Evolutionary conservation across 768 basidiomycete genomes (phyloP).

Genomic region (Ramaria sp.): DNA sequence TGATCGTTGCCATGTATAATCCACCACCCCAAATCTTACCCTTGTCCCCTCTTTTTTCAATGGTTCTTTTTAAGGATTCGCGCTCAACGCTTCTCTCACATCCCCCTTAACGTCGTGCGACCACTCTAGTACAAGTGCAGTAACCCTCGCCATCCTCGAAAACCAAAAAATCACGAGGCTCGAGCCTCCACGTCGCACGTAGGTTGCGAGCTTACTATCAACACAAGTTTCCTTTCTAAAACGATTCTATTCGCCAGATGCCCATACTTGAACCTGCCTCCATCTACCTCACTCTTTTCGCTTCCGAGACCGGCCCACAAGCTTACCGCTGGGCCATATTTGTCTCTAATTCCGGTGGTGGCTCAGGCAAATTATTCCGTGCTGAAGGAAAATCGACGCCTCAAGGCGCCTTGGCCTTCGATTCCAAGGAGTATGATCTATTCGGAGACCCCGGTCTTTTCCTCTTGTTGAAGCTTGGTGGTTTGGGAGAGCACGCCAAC

Average conservation of each 20-base stretch:
- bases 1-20: slow-evolving; percentile 3
- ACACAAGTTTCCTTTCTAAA: not conserved
- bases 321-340: slow-evolving; percentile 4
- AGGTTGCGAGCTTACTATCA: not conserved
- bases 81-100: not conserved
- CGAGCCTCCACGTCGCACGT: not conserved
- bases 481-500: not conserved
- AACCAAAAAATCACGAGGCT: not conserved
- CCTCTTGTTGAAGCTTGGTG: slow-evolving; percentile 1
- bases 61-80: not conserved
- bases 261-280: slow-evolving; percentile 2
- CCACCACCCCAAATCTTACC: not conserved
- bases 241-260: not conserved
- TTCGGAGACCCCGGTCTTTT: not conserved
- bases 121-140: not conserved
- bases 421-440: slow-evolving; percentile 4
- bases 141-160: not conserved
- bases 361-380: slow-evolving; percentile 2
- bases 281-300: slow-evolving; percentile 7
- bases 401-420: not conserved
- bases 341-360: not conserved
- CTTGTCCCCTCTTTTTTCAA: not conserved
- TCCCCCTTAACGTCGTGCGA: not conserved
- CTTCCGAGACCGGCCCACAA: not conserved
- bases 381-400: not conserved